A percentile compares a stretch with the other conserved stretches of the same genome.
Evolutionary conservation across 2,329 filamentous ascomycete species (phyloP).

Genomic region (Clarireedia monteithiana): DNA sequence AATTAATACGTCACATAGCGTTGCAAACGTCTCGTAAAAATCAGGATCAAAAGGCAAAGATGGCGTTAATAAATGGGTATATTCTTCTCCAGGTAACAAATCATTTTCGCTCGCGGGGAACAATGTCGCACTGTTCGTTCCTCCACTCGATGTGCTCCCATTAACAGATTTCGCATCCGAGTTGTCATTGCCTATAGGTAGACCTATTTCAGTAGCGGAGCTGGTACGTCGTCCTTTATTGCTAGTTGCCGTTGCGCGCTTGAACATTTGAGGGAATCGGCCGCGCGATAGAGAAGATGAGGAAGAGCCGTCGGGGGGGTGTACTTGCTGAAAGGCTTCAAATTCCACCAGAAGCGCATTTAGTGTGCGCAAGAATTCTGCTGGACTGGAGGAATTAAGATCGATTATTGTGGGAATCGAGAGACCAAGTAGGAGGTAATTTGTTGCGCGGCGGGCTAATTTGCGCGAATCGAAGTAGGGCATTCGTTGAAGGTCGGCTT

Average conservation of each 20-base stretch:
- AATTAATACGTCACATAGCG: slow-evolving; percentile 89
- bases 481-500: slow-evolving; percentile 69
- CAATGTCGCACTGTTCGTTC: slow-evolving; percentile 27
- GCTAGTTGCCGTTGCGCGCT: slow-evolving; percentile 45
- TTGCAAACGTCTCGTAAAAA: slow-evolving; percentile 94
- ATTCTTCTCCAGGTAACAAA: slow-evolving; percentile 75
- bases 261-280: slow-evolving; percentile 77
- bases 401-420: slow-evolving; percentile 87
- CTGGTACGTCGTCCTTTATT: slow-evolving; percentile 51
- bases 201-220: slow-evolving; percentile 51
- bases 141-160: slow-evolving; percentile 32
- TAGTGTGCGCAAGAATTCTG: slow-evolving; percentile 81
- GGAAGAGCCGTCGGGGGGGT: slow-evolving; percentile 65
- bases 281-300: slow-evolving; percentile 64
- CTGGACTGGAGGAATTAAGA: slow-evolving; percentile 68
- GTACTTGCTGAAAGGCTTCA: slow-evolving; percentile 84
- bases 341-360: slow-evolving; percentile 85
- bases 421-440: slow-evolving; percentile 86
- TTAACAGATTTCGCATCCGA: slow-evolving; percentile 39
- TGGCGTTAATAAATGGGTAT: slow-evolving; percentile 82
- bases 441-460: slow-evolving; percentile 82
- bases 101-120: slow-evolving; percentile 56
- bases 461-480: slow-evolving; percentile 80
- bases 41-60: slow-evolving; percentile 92
- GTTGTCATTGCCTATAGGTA: slow-evolving; percentile 41